These are phyloP conservation scores for Ceratobasidium theobromae DNA, from an alignment of 1,284 basidiomycete species.

Conservation along the genomic window DNA sequence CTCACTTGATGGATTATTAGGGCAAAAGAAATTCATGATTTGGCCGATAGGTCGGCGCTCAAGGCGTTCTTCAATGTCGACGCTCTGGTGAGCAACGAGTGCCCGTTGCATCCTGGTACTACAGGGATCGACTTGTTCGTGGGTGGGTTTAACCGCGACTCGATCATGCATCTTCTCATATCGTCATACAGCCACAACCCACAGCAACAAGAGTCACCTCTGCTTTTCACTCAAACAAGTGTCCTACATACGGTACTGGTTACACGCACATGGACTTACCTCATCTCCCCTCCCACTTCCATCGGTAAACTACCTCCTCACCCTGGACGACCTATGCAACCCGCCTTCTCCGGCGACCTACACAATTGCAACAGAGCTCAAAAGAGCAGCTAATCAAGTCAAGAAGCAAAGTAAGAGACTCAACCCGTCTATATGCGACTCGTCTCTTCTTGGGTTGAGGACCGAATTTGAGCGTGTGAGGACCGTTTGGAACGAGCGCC, in stretches of 20 bases:
- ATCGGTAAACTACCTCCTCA: conserved; percentile 68
- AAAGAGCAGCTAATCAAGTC: conserved; percentile 61
- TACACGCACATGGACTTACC: conserved; percentile 71
- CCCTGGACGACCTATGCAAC: conserved; percentile 35
- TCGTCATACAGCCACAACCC: conserved; percentile 56
- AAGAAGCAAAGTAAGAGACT: conserved; percentile 75
- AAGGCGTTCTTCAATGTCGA: conserved; percentile 69
- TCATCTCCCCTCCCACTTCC: conserved; percentile 65
- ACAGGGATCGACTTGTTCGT: conserved; percentile 67
- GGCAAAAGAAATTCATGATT: conserved; percentile 50
- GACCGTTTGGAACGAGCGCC: conserved; percentile 59
- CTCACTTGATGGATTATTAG: conserved; percentile 39
- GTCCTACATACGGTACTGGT: conserved; percentile 82
- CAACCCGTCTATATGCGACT: conserved; percentile 52
- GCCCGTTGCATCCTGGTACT: conserved; percentile 45
- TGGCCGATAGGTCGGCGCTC: conserved; percentile 59
- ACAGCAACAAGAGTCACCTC: conserved; percentile 66
- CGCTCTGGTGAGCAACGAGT: conserved; percentile 68
- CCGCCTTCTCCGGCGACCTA: conserved; percentile 55
- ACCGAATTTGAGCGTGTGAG: conserved; percentile 66
- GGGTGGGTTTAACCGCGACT: conserved; percentile 49
- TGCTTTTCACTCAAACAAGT: conserved; percentile 80
- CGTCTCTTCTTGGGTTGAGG: conserved; percentile 56
- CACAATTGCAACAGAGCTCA: conserved; percentile 54
- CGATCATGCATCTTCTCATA: background rate